These are phyloP conservation scores for Cryptococcus sp. DNA, from an alignment of 1,284 basidiomycete species.

Conservation along the genomic window DNA sequence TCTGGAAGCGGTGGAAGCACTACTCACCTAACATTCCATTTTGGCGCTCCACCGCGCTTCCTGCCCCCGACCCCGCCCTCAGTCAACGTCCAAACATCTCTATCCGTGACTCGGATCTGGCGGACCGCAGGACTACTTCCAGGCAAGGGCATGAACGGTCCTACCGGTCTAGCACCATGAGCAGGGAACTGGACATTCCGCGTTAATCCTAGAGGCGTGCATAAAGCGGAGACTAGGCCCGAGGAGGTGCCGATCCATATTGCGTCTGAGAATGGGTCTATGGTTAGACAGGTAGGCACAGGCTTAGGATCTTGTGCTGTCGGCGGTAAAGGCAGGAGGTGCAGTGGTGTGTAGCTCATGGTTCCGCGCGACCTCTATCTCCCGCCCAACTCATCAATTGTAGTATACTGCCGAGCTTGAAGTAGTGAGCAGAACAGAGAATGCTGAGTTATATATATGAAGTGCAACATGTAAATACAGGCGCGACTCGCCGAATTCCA, in stretches of 20 bases:
- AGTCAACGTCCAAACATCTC: slow-evolving; percentile 61
- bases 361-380: too few relatives aligned
- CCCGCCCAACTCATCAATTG: too few relatives aligned
- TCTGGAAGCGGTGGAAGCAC: too few relatives aligned
- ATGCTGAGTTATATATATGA: neutral
- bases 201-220: slow-evolving; percentile 60
- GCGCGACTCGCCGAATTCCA: too few relatives aligned
- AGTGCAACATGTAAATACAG: too few relatives aligned
- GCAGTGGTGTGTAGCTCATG: slow-evolving; percentile 43
- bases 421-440: too few relatives aligned
- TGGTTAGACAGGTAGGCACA: slow-evolving; percentile 66
- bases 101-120: slow-evolving; percentile 72
- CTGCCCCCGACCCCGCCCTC: slow-evolving; percentile 51
- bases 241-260: slow-evolving; percentile 80
- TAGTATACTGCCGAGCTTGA: too few relatives aligned
- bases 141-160: slow-evolving; percentile 5
- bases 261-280: slow-evolving; percentile 87
- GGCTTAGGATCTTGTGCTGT: slow-evolving; percentile 43
- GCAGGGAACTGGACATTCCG: slow-evolving; percentile 68
- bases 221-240: slow-evolving; percentile 73
- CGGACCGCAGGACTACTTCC: slow-evolving; percentile 57
- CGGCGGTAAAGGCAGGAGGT: slow-evolving; percentile 49
- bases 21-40: slow-evolving; percentile 50
- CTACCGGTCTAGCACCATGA: slow-evolving; percentile 41
- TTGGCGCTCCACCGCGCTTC: slow-evolving; percentile 49